These are phyloP conservation scores for Malus orientalis DNA, from an alignment of 306 rosid genomes.

Conservation along the genomic window DNA sequence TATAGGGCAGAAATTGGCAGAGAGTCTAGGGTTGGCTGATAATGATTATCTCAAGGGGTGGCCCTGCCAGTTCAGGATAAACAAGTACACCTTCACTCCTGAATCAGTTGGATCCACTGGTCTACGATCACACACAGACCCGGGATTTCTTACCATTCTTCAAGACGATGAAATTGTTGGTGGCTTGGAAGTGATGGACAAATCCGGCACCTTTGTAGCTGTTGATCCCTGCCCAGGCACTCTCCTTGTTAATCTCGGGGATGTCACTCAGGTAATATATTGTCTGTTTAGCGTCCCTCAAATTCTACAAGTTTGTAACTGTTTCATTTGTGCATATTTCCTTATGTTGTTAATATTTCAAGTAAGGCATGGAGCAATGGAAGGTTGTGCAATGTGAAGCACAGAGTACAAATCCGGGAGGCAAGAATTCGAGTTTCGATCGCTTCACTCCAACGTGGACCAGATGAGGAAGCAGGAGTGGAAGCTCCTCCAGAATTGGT, in stretches of 20 bases:
- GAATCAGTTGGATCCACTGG: constrained; percentile 35
- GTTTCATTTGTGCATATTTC: neutral
- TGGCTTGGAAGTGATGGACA: constrained; percentile 50
- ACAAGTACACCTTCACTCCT: constrained; percentile 51
- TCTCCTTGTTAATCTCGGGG: constrained; percentile 48
- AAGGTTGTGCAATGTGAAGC: constrained; percentile 37
- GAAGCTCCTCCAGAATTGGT: constrained; percentile 10
- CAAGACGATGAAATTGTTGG: constrained; percentile 65
- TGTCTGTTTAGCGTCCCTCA: too few species aligned
- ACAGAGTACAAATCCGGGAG: constrained; percentile 48
- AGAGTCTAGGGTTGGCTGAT: constrained; percentile 29
- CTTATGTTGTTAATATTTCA: too few species aligned
- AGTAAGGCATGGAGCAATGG: constrained; percentile 58
- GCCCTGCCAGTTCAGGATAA: constrained; percentile 49
- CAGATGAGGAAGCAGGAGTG: constrained; percentile 16
- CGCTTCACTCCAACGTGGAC: constrained; percentile 40
- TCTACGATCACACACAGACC: constrained; percentile 44
- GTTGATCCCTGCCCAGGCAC: constrained; percentile 41
- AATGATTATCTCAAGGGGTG: constrained; percentile 29
- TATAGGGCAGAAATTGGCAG: constrained; percentile 32
- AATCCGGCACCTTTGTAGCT: constrained; percentile 23
- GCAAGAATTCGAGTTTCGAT: constrained; percentile 33
- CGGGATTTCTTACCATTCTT: constrained; percentile 46
- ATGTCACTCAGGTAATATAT: constrained; percentile 32
- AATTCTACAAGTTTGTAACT: too few species aligned